These are phyloP conservation scores for Kodamaea sp. DNA, from an alignment of 1,139 yeast genomes.

Conservation along the genomic window DNA sequence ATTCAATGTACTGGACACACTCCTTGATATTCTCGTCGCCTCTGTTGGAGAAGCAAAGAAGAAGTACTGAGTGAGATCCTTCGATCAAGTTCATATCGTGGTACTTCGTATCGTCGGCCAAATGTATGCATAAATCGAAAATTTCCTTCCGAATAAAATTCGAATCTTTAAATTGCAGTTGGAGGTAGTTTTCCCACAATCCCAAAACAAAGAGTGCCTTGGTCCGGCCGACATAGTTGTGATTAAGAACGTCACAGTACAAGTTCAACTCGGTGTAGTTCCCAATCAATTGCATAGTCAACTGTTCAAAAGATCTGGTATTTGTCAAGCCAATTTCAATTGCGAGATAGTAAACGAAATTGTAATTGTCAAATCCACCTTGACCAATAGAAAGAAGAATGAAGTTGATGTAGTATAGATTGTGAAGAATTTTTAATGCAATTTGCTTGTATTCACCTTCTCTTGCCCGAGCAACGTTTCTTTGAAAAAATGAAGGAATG, in stretches of 20 bases:
- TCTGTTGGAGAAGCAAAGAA: slow-evolving; percentile 42
- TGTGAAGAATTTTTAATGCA: slow-evolving; percentile 41
- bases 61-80: slow-evolving; percentile 66
- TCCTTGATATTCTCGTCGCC: slow-evolving; percentile 26
- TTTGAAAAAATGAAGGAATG: slow-evolving; percentile 9
- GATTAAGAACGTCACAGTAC: slow-evolving; percentile 33
- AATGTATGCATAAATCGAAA: slow-evolving; percentile 43
- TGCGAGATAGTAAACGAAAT: slow-evolving; percentile 59
- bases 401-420: slow-evolving; percentile 56
- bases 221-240: slow-evolving; percentile 42
- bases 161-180: slow-evolving; percentile 26
- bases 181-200: slow-evolving; percentile 58
- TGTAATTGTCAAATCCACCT: slow-evolving; percentile 71
- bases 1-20: slow-evolving; percentile 35
- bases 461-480: slow-evolving; percentile 5
- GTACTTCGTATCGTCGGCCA: slow-evolving; percentile 36
- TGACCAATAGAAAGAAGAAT: slow-evolving; percentile 62
- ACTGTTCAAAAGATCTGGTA: slow-evolving; percentile 30
- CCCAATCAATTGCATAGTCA: slow-evolving; percentile 44
- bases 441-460: slow-evolving; percentile 29
- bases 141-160: slow-evolving; percentile 34
- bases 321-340: slow-evolving; percentile 45
- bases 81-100: slow-evolving; percentile 49
- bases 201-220: slow-evolving; percentile 60
- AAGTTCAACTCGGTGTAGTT: slow-evolving; percentile 40